A percentile compares a stretch with the other conserved stretches of the same genome.
Evolutionary conservation across 2,329 filamentous ascomycete species (phyloP).

Genomic region (Didymella pinodella): DNA sequence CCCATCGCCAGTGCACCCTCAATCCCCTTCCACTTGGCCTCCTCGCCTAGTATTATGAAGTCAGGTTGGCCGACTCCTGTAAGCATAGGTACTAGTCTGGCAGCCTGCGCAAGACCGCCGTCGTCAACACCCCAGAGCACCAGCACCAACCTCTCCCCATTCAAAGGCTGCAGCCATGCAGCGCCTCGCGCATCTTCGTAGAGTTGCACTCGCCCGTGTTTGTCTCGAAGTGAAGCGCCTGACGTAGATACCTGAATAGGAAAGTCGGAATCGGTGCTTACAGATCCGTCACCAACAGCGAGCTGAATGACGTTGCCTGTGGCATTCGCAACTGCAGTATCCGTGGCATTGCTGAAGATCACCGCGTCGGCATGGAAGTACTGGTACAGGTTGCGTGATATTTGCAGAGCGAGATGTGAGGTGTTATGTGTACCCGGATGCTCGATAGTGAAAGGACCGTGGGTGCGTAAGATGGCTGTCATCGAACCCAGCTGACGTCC

Average conservation of each 20-base stretch:
- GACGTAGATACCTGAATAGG: slow-evolving; percentile 40
- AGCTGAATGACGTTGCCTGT: slow-evolving; percentile 59
- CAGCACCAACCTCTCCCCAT: slow-evolving; percentile 59
- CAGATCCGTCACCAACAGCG: slow-evolving; percentile 38
- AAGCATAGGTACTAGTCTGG: slow-evolving; percentile 62
- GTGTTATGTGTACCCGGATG: slow-evolving; percentile 39
- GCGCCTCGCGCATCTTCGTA: slow-evolving; percentile 54
- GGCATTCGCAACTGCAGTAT: background rate
- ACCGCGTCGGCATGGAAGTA: slow-evolving; percentile 64
- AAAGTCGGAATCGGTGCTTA: slow-evolving; percentile 33
- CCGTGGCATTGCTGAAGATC: slow-evolving; percentile 40
- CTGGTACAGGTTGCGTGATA: slow-evolving; percentile 65
- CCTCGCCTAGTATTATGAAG: slow-evolving; percentile 60
- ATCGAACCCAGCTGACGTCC: slow-evolving; percentile 62
- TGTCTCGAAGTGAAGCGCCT: slow-evolving; percentile 34
- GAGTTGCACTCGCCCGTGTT: slow-evolving; percentile 28
- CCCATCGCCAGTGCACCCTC: slow-evolving; percentile 63
- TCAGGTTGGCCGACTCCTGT: slow-evolving; percentile 67
- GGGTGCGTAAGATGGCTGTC: slow-evolving; percentile 61
- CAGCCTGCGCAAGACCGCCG: slow-evolving; percentile 58
- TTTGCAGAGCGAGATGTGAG: slow-evolving; percentile 58
- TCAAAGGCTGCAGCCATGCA: slow-evolving; percentile 61
- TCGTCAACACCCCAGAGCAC: slow-evolving; percentile 64
- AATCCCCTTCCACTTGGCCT: slow-evolving; percentile 60
- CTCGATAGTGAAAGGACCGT: slow-evolving; percentile 56